Base-by-base conservation (phyloP, 2,329 filamentous ascomycete species). In the Colletotrichum cuscutae region DNA sequence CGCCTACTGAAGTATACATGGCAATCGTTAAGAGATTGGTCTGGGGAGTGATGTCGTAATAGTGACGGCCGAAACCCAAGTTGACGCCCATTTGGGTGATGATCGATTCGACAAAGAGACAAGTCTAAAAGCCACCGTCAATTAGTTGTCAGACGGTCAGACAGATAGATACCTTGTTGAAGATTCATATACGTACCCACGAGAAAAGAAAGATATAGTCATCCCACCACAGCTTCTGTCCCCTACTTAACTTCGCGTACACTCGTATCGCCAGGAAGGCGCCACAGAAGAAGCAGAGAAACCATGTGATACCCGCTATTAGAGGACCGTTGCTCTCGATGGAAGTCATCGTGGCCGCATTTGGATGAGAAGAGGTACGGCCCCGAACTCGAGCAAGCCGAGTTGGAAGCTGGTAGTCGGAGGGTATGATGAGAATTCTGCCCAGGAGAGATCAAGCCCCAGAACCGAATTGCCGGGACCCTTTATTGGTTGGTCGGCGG, bases 281-380 rank as follows among this genome's bases (percentile, higher is more conserved):
- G 2, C 73, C 77, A 37, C 76, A 76, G 1, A 77, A 72, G 5
- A 73, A 68, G 0, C 75, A 74, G 22, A 82, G 58, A 3, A 79
- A 78, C 81, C 81, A 82, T 26, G 76, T 79, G 4, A 77, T 75
- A 9, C 77, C 79, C 26, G 42, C 59, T 26, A 72, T 64, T 1
- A 72, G 26, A 11, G 70, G 65, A 2, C 70, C 70, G 15, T 67
- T n/a, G 24, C 37, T 69, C 46, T 72, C 65, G 3, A 69, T 42
- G 2, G 19, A 5, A 11, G 59, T 42, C 70, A 69, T 69, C 11
- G 30, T 22, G 15, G 42, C 24, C 9, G 26, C 65, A 68, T 63
- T 63, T 35, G 37, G 58, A 19, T 35, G 42, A 24, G 52, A 2
- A 13, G 6, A 8, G 3, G 2, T 13, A 7, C 9, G 6, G 42